Evolutionary conservation across 176 grass and related monocot species (phyloP).

Genomic region (Leersia perrieri): DNA sequence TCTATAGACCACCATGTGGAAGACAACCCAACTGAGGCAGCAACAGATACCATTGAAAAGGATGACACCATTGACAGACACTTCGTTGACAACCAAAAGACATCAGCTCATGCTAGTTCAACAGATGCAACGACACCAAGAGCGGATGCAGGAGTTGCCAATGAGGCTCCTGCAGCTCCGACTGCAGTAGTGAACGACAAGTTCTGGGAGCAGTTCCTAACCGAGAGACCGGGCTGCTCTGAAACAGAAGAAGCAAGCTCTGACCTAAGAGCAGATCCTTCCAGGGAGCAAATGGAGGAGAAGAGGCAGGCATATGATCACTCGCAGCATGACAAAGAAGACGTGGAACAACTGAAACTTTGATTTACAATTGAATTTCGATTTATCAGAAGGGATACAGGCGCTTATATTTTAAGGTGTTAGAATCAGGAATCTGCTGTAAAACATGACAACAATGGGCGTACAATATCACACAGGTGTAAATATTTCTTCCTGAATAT

Average conservation of each 20-base stretch:
- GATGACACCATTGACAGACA: slow-evolving; percentile 4
- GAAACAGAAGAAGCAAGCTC: slow-evolving; percentile 69
- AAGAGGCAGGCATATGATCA: slow-evolving; percentile 18
- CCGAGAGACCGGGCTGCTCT: slow-evolving; percentile 66
- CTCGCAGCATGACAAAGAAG: slow-evolving; percentile 23
- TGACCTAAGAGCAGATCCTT: slow-evolving; percentile 41
- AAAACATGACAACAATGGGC: background rate
- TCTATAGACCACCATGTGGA: slow-evolving; percentile 20
- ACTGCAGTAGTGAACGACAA: slow-evolving; percentile 67
- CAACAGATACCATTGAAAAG: slow-evolving; percentile 20
- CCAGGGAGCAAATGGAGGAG: slow-evolving; percentile 25
- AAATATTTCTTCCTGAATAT: slow-evolving; percentile 17
- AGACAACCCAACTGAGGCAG: background rate
- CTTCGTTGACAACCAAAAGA: slow-evolving; percentile 16
- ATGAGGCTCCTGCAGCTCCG: slow-evolving; percentile 41
- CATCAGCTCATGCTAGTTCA: background rate
- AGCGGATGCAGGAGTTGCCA: slow-evolving; percentile 1
- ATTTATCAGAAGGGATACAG: background rate
- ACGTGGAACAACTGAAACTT: slow-evolving; percentile 52
- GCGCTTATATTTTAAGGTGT: background rate
- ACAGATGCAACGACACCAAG: background rate
- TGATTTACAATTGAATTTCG: slow-evolving; percentile 20
- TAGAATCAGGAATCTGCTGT: slow-evolving; percentile 1
- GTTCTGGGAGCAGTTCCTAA: slow-evolving; percentile 98
- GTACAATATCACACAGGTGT: background rate